Conservation (phyloP, 164 flowering plant species). For the Pachysandra terminalis region DNA sequence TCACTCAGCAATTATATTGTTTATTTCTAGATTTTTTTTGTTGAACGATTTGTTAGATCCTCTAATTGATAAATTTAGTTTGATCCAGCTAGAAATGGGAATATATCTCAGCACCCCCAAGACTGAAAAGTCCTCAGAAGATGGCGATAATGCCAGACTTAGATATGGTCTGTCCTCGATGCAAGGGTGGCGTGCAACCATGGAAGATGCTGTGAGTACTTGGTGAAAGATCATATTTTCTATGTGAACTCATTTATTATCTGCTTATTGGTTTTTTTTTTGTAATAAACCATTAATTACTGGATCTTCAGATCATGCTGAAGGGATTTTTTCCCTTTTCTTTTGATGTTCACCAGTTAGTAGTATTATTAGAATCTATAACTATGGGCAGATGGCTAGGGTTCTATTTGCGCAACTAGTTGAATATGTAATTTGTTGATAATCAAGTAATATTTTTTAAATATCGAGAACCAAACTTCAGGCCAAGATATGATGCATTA, state of each 20-base stretch:
- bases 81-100: constrained; percentile 49
- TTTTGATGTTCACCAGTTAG: background rate
- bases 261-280: background rate
- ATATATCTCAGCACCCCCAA: constrained; percentile 74
- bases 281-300: background rate
- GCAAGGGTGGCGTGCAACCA: constrained; percentile 89
- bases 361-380: too few species aligned
- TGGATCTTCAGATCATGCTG: background rate
- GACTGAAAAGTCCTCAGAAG: constrained; percentile 75
- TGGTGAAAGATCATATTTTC: background rate
- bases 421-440: too few species aligned
- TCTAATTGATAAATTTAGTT: background rate
- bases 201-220: constrained; percentile 89
- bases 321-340: background rate
- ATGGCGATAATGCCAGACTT: constrained; percentile 55
- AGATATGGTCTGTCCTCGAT: constrained; percentile 73
- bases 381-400: too few species aligned
- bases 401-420: too few species aligned
- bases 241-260: background rate
- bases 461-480: too few species aligned
- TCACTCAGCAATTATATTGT: background rate
- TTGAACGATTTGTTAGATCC: background rate
- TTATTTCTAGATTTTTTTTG: background rate
- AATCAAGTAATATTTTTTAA: too few species aligned
- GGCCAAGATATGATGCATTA: too few species aligned